A percentile compares a stretch with the other conserved stretches of the same genome.
These are phyloP conservation scores for Paramecium tetraurelia DNA, from an alignment of 73 alveolate genomes.

Conservation along the genomic window DNA sequence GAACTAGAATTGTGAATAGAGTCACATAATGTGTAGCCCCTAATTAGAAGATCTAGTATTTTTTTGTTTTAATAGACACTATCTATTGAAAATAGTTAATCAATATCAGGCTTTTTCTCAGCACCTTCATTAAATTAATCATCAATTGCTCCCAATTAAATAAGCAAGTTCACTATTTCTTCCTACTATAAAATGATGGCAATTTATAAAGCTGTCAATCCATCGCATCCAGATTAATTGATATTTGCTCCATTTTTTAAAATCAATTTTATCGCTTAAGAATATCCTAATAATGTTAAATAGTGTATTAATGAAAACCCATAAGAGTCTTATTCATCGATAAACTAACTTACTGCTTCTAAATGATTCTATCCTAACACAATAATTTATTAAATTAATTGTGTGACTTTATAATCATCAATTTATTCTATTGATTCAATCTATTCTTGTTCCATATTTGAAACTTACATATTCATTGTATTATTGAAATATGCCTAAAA, in stretches of 20 bases:
- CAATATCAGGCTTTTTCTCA: background rate
- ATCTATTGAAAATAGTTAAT: background rate
- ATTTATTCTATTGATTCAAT: background rate
- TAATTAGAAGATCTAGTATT: background rate
- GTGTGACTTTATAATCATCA: background rate
- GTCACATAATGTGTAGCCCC: conserved; percentile 24
- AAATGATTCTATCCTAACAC: background rate
- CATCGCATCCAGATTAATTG: background rate
- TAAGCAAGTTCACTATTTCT: background rate
- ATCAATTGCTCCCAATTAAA: conserved; percentile 30
- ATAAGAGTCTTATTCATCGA: background rate
- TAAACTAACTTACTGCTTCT: background rate
- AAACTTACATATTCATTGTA: background rate
- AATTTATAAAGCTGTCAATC: background rate
- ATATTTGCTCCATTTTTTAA: conserved; percentile 9
- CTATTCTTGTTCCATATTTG: background rate
- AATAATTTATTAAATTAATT: background rate
- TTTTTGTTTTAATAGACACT: background rate
- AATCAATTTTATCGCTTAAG: background rate
- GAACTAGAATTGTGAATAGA: conserved; percentile 22
- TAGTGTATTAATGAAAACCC: conserved; percentile 5
- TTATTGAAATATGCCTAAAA: background rate
- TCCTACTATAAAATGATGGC: conserved; percentile 1
- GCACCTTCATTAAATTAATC: background rate
- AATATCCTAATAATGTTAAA: background rate